phyloP scores from a whole-genome alignment of 345 rosid genomes.

The Bruguiera sexangula region DNA sequence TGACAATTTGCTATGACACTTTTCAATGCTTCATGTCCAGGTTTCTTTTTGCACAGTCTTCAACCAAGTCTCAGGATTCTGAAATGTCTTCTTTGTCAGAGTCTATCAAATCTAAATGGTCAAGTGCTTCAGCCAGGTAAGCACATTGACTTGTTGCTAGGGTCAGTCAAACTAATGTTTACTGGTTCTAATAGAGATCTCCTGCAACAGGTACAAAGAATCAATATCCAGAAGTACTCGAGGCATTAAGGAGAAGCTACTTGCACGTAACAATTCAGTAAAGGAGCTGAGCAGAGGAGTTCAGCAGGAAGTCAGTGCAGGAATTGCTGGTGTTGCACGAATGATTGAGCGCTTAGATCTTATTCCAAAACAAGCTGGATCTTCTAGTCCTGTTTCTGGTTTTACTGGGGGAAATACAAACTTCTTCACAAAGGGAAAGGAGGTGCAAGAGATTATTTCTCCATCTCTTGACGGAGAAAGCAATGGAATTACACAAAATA shows the following conservation, averaged over 20 bases:
- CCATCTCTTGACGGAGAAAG: constrained; percentile 21
- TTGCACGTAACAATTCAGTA: constrained; percentile 69
- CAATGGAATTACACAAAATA: constrained; percentile 14
- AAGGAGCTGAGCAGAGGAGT: constrained; percentile 90
- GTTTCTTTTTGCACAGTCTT: constrained; percentile 24
- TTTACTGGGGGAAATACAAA: constrained; percentile 31
- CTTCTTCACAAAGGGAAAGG: constrained; percentile 53
- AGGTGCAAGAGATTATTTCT: constrained; percentile 31
- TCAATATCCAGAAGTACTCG: constrained; percentile 70
- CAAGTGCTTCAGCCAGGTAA: constrained; percentile 71
- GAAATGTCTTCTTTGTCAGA: constrained; percentile 59
- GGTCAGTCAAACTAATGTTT: background rate
- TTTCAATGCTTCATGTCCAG: constrained; percentile 20
- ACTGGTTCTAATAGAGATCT: background rate
- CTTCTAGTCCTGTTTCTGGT: constrained; percentile 33
- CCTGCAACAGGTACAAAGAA: constrained; percentile 65
- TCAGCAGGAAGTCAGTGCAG: constrained; percentile 86
- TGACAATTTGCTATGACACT: background rate
- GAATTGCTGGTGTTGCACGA: constrained; percentile 74
- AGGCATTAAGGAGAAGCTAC: constrained; percentile 78
- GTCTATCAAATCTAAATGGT: constrained; percentile 64
- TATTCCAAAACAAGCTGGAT: constrained; percentile 53
- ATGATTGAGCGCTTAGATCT: constrained; percentile 77
- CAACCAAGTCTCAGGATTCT: constrained; percentile 25
- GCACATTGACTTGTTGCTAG: background rate